phyloP scores from a whole-genome alignment of 2,329 filamentous ascomycete genomes.

The Lasiodiplodia citricola region DNA sequence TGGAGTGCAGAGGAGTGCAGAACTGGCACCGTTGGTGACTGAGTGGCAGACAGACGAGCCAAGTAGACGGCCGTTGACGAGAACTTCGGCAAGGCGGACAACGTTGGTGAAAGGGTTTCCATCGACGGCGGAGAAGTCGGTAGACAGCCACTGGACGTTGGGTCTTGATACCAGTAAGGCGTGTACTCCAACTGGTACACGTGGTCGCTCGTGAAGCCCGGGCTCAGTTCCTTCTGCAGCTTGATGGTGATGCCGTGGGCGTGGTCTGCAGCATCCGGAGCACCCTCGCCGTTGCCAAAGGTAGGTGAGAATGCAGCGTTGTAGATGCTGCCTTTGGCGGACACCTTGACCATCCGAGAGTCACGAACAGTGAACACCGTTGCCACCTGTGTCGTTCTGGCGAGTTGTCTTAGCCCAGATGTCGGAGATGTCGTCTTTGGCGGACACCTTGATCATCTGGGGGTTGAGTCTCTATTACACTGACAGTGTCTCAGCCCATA shows the following conservation, averaged over 20 bases:
- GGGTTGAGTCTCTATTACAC: no score
- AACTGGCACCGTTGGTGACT: no score
- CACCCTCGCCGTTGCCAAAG: not conserved
- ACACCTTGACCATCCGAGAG: not conserved
- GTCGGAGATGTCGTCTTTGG: not conserved
- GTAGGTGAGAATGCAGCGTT: not conserved
- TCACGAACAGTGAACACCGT: not conserved
- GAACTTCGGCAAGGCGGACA: not conserved
- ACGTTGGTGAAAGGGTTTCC: not conserved
- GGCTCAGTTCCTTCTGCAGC: not conserved
- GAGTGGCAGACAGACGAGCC: not conserved
- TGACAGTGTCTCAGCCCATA: no score
- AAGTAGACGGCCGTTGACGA: not conserved
- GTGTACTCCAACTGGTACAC: conserved; percentile 3
- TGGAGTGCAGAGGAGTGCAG: not conserved
- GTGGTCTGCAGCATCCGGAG: not conserved
- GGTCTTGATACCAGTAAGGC: not conserved
- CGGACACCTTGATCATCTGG: no score
- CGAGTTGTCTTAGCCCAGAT: not conserved
- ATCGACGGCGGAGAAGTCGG: not conserved
- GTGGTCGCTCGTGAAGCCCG: not conserved
- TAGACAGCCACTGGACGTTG: not conserved
- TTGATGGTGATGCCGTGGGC: not conserved
- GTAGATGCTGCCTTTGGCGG: not conserved
- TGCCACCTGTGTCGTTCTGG: not conserved